Evolutionary conservation across 306 rosid genomes (phyloP), one percentile per base, ranked within the genome.

Genomic region (Vigna mungo): DNA sequence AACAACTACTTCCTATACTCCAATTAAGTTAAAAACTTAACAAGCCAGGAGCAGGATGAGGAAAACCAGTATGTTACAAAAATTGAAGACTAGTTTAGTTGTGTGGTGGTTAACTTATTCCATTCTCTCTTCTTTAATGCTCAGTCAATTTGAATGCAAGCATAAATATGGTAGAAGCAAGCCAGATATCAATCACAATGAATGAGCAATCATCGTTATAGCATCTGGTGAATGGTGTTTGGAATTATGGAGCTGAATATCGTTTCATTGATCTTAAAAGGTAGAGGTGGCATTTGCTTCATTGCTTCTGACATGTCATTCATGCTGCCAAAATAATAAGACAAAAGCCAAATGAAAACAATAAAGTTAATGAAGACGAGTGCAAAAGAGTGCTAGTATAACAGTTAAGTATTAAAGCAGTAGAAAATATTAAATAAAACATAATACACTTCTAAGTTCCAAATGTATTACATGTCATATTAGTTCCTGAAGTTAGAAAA

Each of bases 281-380:
- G 89, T 79, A 89, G 86, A 7, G 94, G 91, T 6, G 92, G 94
- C 94, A 89, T 85, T 76, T 83, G 86, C 86, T 84, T 86, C 94
- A 86, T 88, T 59, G 80, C 80, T n/a, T 89, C 90, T 10, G 92
- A 88, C 64, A 70, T 55, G 75, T 87, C 81, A 23, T 68, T 84
- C 65, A 85, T 81, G 64, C 94, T 89, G 87, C 51, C 6, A 41
- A 21, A 41, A 74, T 36, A 63, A 73, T 3, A 17, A 27, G 34
- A 9, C 14, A 47, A 8, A 8, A 54, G 23, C 43, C 68, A 39
- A 66, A 13, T 75, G 18, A 21, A 58, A 77, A 52, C 34, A 36
- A 56, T 43, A 3, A 44, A 44, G 12, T 18, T 36, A 59, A 43
- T 14, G 2, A 43, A 56, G 6, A 15, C 9, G 9, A 62, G 30